Conservation (phyloP, 495 filamentous ascomycete genomes). For the Rusavskia elegans region DNA sequence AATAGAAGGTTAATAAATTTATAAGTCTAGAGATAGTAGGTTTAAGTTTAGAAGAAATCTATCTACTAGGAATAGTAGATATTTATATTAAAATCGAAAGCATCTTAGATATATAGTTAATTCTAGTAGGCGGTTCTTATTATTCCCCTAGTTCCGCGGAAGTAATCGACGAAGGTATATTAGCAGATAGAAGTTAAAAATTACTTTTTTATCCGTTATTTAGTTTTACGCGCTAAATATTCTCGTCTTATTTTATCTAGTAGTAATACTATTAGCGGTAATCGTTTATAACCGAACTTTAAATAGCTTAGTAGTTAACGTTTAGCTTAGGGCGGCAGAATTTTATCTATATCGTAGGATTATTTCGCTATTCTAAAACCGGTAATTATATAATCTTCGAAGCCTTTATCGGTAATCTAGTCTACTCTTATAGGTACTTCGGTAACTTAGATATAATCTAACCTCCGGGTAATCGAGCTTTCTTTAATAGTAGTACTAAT, state of each 20-base stretch:
- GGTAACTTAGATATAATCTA: background rate
- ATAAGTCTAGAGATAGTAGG: conserved; percentile 29
- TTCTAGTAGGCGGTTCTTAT: conserved; percentile 51
- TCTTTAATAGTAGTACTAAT: too few relatives aligned
- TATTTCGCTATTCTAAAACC: background rate
- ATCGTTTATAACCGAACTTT: too few relatives aligned
- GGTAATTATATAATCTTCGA: background rate
- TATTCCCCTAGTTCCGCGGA: conserved; percentile 64
- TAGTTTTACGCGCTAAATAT: too few relatives aligned
- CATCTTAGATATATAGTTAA: conserved; percentile 42
- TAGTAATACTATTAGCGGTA: too few relatives aligned
- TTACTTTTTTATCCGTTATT: background rate
- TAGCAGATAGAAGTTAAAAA: conserved; percentile 1
- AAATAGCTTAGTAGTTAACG: too few relatives aligned
- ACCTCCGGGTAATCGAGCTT: too few relatives aligned
- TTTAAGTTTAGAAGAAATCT: conserved; percentile 38
- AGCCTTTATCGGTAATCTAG: background rate
- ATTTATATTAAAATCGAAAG: conserved; percentile 40
- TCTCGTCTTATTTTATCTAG: too few relatives aligned
- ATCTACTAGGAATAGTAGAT: conserved; percentile 39
- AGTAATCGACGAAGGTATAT: conserved; percentile 56
- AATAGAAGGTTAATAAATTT: conserved; percentile 28
- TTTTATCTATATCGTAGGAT: background rate
- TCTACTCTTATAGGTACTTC: background rate
- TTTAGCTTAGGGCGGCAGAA: background rate